A percentile compares a stretch with the other conserved stretches of the same genome.
Conservation (phyloP, 371 early-diverging fungal genomes). For the Rhizopus delemar region DNA sequence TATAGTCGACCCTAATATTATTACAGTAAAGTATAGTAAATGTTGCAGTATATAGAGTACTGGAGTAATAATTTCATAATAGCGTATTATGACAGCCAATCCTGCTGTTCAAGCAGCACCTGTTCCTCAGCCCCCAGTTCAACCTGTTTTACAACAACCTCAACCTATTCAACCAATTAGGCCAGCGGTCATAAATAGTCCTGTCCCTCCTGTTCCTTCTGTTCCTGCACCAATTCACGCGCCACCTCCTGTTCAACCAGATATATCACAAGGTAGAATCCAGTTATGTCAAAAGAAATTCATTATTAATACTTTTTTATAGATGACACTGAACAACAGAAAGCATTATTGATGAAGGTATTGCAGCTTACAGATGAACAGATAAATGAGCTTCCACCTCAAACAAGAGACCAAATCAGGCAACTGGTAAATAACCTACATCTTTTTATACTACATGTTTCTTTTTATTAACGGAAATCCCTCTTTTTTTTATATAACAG, state of each 20-base stretch:
- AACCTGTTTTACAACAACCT: conserved; percentile 29
- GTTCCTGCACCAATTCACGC: conserved; percentile 7
- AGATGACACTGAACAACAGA: conserved; percentile 49
- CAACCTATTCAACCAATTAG: conserved; percentile 32
- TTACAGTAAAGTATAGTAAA: conserved; percentile 57
- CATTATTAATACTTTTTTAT: conserved; percentile 1
- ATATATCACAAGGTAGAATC: conserved; percentile 5
- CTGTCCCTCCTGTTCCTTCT: conserved; percentile 16
- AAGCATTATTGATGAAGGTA: conserved; percentile 56
- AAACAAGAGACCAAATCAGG: conserved; percentile 54
- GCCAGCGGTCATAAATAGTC: conserved; percentile 19
- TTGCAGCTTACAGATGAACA: conserved; percentile 55
- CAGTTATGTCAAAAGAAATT: not conserved
- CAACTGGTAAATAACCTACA: conserved; percentile 46
- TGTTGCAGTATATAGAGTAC: not conserved
- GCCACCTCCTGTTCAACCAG: conserved; percentile 7
- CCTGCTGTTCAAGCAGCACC: conserved; percentile 8
- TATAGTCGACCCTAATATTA: conserved; percentile 74
- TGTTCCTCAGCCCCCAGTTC: conserved; percentile 17
- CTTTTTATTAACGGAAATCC: conserved; percentile 1
- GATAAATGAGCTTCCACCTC: conserved; percentile 56
- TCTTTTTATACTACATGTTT: too few species aligned
- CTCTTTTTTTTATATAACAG: conserved; percentile 17
- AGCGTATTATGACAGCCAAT: conserved; percentile 43
- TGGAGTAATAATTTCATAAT: conserved; percentile 18